These are phyloP conservation scores for Globisporangium polare DNA, from an alignment of 352 stramenopile genomes.

Conservation along the genomic window DNA sequence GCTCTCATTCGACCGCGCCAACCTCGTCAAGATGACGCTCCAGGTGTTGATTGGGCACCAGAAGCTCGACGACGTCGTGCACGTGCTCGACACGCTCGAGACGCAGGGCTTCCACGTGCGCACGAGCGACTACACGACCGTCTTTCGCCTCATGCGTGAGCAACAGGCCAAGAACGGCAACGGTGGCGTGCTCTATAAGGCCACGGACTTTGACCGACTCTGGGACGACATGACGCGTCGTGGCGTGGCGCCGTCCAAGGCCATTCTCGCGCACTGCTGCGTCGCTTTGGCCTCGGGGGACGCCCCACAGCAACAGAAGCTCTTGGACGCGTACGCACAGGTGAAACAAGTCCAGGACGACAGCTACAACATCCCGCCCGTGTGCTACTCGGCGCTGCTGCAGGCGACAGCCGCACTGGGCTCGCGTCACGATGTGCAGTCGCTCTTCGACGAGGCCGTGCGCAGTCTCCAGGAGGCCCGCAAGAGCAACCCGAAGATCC, in stretches of 20 bases:
- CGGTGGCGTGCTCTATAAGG: slow-evolving; percentile 16
- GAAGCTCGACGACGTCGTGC: slow-evolving; percentile 26
- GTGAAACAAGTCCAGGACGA: slow-evolving; percentile 17
- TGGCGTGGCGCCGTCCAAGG: slow-evolving; percentile 30
- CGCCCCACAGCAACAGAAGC: slow-evolving; percentile 16
- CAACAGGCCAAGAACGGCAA: not conserved
- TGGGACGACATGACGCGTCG: slow-evolving; percentile 40
- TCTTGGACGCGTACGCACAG: slow-evolving; percentile 23
- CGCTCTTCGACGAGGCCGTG: slow-evolving; percentile 25
- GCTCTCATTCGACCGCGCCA: slow-evolving; percentile 11
- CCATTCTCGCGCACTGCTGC: slow-evolving; percentile 27
- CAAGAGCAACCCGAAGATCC: slow-evolving; percentile 7
- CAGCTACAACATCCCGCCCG: slow-evolving; percentile 15
- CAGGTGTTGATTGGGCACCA: slow-evolving; percentile 30
- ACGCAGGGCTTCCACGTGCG: slow-evolving; percentile 27
- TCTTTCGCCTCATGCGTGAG: slow-evolving; percentile 44
- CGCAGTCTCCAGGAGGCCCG: slow-evolving; percentile 4
- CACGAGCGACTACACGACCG: slow-evolving; percentile 28
- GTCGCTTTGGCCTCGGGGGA: slow-evolving; percentile 19
- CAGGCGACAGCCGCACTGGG: slow-evolving; percentile 9
- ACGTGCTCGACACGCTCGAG: slow-evolving; percentile 31
- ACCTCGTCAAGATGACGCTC: slow-evolving; percentile 23
- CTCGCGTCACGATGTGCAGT: slow-evolving; percentile 13
- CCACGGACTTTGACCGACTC: slow-evolving; percentile 33
- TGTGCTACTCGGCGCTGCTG: slow-evolving; percentile 24